Conservation (phyloP, 306 rosid species). For the Pyrus bretschneideri region DNA sequence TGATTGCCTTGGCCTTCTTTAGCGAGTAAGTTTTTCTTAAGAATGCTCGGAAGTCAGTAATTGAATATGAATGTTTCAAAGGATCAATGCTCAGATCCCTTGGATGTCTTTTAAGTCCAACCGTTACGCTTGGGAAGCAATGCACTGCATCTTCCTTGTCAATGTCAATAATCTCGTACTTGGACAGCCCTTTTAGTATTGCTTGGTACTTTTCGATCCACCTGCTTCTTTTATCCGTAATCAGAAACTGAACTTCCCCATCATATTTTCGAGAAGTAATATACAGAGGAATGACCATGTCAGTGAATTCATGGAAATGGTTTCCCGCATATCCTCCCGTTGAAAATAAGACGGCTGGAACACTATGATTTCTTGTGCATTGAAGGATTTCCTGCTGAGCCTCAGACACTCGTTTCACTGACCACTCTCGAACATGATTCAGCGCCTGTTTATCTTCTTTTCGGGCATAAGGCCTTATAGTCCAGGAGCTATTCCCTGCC, state of each 20-base stretch:
- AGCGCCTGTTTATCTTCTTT: conserved; percentile 46
- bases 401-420: conserved; percentile 24
- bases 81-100: conserved; percentile 64
- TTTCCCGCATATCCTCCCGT: conserved; percentile 68
- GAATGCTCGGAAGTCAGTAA: conserved; percentile 61
- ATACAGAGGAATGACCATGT: conserved; percentile 59
- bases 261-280: conserved; percentile 54
- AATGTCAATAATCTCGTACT: conserved; percentile 44
- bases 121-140: conserved; percentile 59
- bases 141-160: conserved; percentile 54
- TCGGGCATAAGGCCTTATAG: conserved; percentile 67
- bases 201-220: conserved; percentile 46
- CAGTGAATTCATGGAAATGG: conserved; percentile 85
- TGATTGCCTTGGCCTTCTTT: conserved; percentile 38
- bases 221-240: conserved; percentile 37
- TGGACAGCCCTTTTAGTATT: conserved; percentile 47
- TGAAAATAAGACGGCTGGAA: conserved; percentile 73
- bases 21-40: conserved; percentile 50
- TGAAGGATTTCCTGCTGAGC: conserved; percentile 19
- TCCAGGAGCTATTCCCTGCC: conserved; percentile 40
- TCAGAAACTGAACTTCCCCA: conserved; percentile 65
- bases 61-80: conserved; percentile 41
- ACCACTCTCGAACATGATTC: conserved; percentile 52
- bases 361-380: conserved; percentile 45
- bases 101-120: conserved; percentile 57